phyloP scores from a whole-genome alignment of 78 protist genomes.

The Diacronema lutheri region DNA sequence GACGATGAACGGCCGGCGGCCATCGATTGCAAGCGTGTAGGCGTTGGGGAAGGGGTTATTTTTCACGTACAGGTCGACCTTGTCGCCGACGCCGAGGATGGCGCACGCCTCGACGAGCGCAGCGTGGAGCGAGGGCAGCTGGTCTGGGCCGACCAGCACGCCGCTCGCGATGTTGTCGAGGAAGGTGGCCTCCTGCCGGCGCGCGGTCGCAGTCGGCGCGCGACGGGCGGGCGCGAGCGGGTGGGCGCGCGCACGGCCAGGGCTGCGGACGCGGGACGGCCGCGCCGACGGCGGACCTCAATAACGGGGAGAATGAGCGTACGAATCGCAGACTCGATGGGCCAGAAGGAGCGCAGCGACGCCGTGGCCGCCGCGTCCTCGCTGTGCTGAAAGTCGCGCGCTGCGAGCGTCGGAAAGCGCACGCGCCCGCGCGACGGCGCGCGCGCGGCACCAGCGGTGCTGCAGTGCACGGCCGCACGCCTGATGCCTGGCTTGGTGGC shows the following conservation, averaged over 20 bases:
- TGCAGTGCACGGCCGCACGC: no score
- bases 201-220: no score
- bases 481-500: no score
- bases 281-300: no score
- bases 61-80: conserved; percentile 8
- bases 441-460: no score
- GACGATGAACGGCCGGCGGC: conserved; percentile 26
- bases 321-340: background rate
- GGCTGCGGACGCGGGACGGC: no score
- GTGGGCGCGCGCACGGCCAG: no score
- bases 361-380: background rate
- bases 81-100: background rate
- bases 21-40: conserved; percentile 24
- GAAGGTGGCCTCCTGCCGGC: background rate
- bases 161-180: conserved; percentile 20
- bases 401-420: no score
- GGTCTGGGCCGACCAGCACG: conserved; percentile 20
- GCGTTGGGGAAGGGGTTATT: conserved; percentile 32
- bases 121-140: conserved; percentile 13
- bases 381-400: background rate
- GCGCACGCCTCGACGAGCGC: background rate
- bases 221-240: no score
- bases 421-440: no score
- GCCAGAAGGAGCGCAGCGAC: background rate
- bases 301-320: background rate